Conservation (phyloP, 225 moss, liverwort and hornwort species). For the Sphagnum tenellum region DNA sequence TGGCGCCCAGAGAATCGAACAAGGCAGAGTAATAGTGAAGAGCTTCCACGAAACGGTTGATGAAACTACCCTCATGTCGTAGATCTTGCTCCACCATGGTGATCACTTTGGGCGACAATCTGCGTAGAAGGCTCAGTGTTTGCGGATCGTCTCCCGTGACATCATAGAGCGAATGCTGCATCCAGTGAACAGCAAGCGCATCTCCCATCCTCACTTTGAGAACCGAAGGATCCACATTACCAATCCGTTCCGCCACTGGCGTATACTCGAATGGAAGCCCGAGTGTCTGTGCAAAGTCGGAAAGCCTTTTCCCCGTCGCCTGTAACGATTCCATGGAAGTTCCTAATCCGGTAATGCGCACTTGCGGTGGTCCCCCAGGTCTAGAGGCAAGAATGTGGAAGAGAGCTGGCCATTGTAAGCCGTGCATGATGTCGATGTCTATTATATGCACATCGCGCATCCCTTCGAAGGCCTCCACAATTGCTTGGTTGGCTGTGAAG, state of each 20-base stretch:
- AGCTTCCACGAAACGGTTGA: slow-evolving; percentile 29
- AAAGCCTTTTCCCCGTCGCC: slow-evolving; percentile 14
- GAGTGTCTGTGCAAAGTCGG: slow-evolving; percentile 4
- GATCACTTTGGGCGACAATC: slow-evolving; percentile 23
- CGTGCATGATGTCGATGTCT: slow-evolving; percentile 25
- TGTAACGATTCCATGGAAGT: slow-evolving; percentile 6
- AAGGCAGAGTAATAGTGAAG: slow-evolving; percentile 35
- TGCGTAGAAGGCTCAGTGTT: slow-evolving; percentile 15
- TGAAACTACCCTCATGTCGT: slow-evolving; percentile 28
- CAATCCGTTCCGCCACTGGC: slow-evolving; percentile 11
- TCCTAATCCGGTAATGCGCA: slow-evolving; percentile 26
- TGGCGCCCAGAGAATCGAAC: slow-evolving; percentile 29
- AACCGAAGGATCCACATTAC: slow-evolving; percentile 7
- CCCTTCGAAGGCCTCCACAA: slow-evolving; percentile 27
- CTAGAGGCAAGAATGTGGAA: slow-evolving; percentile 16
- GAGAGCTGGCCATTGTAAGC: slow-evolving; percentile 26
- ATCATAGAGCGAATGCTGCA: slow-evolving; percentile 25
- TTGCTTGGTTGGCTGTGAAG: slow-evolving; percentile 20
- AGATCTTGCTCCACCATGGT: slow-evolving; percentile 35
- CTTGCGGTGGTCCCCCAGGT: slow-evolving; percentile 12
- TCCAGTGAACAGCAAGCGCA: slow-evolving; percentile 30
- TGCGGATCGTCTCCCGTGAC: slow-evolving; percentile 25
- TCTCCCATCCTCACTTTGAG: slow-evolving; percentile 25
- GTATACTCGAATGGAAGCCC: slow-evolving; percentile 16
- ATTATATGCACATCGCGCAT: slow-evolving; percentile 18